Percentiles rank a stretch among this genome's conserved stretches.
Evolutionary conservation across 1,139 yeast species (phyloP).

Genomic region (Candida albicans): DNA sequence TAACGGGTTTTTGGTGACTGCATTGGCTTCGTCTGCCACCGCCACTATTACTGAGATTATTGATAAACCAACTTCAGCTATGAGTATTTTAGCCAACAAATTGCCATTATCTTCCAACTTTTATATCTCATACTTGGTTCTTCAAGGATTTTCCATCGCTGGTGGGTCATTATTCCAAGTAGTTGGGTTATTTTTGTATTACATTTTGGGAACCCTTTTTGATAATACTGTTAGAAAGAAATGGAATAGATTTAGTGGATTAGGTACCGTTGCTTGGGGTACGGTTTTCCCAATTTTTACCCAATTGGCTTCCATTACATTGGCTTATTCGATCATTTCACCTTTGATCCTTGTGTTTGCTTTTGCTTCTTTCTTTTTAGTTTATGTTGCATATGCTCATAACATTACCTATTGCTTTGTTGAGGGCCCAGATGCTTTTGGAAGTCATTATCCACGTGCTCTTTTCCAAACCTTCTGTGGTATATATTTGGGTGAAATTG

Average conservation of each 20-base stretch:
- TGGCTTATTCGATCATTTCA: slow-evolving; percentile 79
- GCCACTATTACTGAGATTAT: slow-evolving; percentile 71
- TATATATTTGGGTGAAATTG: slow-evolving; percentile 80
- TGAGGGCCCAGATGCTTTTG: slow-evolving; percentile 70
- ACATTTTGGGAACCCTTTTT: slow-evolving; percentile 64
- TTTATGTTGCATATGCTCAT: slow-evolving; percentile 79
- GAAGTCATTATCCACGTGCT: slow-evolving; percentile 85
- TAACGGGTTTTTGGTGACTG: slow-evolving; percentile 69
- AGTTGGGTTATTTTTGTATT: slow-evolving; percentile 67
- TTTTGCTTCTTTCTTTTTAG: slow-evolving; percentile 62
- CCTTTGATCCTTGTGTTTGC: slow-evolving; percentile 73
- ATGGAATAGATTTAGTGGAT: slow-evolving; percentile 66
- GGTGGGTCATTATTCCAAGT: slow-evolving; percentile 81
- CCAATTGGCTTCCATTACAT: slow-evolving; percentile 73
- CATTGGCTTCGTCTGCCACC: slow-evolving; percentile 71
- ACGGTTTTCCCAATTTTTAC: slow-evolving; percentile 84
- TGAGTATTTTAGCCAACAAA: slow-evolving; percentile 66
- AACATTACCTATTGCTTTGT: slow-evolving; percentile 70
- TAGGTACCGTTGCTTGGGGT: slow-evolving; percentile 80
- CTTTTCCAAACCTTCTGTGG: slow-evolving; percentile 87
- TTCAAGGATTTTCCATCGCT: slow-evolving; percentile 83
- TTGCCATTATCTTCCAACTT: slow-evolving; percentile 91
- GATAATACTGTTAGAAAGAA: slow-evolving; percentile 87
- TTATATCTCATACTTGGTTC: slow-evolving; percentile 64
- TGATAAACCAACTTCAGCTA: slow-evolving; percentile 63